Percentiles rank a stretch among this genome's conserved stretches.
Conservation (phyloP, 1,284 basidiomycete genomes). For the Polyporus tsugae region DNA sequence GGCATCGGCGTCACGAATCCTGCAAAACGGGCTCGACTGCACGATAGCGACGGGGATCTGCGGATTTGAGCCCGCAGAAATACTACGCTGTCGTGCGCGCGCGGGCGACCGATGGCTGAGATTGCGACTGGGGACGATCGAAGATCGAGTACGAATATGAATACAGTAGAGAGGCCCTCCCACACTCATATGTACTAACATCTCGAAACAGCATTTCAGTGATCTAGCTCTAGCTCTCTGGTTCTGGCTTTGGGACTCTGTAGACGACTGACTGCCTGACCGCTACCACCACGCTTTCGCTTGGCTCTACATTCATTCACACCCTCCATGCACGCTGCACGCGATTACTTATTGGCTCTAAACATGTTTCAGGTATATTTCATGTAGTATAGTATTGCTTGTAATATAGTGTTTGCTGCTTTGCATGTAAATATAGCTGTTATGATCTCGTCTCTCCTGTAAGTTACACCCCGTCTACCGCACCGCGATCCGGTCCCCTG, state of each 20-base stretch:
- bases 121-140: constrained; percentile 17
- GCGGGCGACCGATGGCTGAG: constrained; percentile 3
- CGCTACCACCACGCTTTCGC: constrained; percentile 16
- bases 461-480: constrained; percentile 2
- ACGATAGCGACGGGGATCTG: constrained; percentile 58
- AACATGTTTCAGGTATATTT: constrained; percentile 37
- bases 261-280: constrained; percentile 28
- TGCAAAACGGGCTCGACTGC: constrained; percentile 65
- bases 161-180: constrained; percentile 28
- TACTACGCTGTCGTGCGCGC: background rate
- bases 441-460: constrained; percentile 14
- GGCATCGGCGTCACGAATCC: constrained; percentile 68
- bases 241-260: constrained; percentile 36
- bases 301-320: constrained; percentile 11
- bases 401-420: constrained; percentile 38
- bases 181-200: constrained; percentile 36
- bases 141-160: constrained; percentile 22
- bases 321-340: constrained; percentile 31
- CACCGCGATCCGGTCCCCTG: constrained; percentile 7
- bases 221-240: constrained; percentile 21
- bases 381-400: constrained; percentile 40
- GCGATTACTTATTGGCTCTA: constrained; percentile 37
- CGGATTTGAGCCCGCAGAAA: constrained; percentile 46
- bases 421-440: constrained; percentile 35
- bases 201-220: constrained; percentile 23